Evolutionary conservation across 2,329 filamentous ascomycete species (phyloP), one percentile per base, ranked within the genome.

Genomic region (Botryotinia narcissicola): DNA sequence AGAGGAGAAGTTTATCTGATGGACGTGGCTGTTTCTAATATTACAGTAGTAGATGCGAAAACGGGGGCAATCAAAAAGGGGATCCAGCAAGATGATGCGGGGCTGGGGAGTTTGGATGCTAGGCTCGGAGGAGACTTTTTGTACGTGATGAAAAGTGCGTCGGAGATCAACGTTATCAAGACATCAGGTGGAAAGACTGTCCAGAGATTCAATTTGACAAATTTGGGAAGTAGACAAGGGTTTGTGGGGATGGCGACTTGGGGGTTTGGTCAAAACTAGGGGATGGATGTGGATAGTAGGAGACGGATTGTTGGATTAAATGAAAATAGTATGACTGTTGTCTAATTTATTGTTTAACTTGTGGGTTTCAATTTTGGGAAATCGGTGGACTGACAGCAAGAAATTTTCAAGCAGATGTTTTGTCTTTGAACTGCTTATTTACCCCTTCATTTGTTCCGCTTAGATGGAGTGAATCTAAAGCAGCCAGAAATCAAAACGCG

Each of bases 181-280:
- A 74, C 70, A 22, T 37, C 35, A 9, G 22, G 18, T 22, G 57
- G 68, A 20, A 62, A 22, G 32, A 32, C 73, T 25, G 44, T 75
- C 25, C 75, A 76, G 67, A 72, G 40, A 48, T 66, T 78, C 25
- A 63, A 76, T 74, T 62, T 76, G 74, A 73, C 46, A 32, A 35
- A 37, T 20, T 69, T 74, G 60, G 75, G 74, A 35, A 73, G 72
- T 37, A 75, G 76, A 37, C 40, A 73, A 35, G 70, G 73, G 18
- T 75, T 72, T 22, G 67, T 72, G 61, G 76, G 75, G n/a, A 72
- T 76, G 73, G 74, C 75, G 42, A 70, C 76, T 62, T 76, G 69
- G 59, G 59, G 63, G 6, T 48, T 67, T 63, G 37, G n/a, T 18
- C 35, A 62, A n/a, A 12, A 62, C 25, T 35, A 62, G 37, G 14